A percentile compares a stretch with the other conserved stretches of the same genome.
phyloP scores from a whole-genome alignment of 352 stramenopile species.

The Globisporangium parvum region DNA sequence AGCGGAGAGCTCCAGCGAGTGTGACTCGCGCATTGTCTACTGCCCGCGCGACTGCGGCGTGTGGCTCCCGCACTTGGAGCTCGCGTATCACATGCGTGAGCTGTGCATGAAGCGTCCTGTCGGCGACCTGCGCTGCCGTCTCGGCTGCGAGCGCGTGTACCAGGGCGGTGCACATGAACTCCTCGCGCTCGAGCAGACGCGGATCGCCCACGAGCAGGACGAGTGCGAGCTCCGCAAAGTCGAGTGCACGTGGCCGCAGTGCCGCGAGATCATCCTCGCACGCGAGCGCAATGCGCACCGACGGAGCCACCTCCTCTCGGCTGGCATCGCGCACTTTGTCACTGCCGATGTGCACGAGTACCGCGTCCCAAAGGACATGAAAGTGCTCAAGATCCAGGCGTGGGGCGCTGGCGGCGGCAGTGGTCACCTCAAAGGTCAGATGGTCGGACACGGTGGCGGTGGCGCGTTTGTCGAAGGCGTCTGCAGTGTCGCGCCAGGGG shows the following conservation, averaged over 20 bases:
- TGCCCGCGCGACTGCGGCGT: slow-evolving; percentile 67
- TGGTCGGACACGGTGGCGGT: slow-evolving; percentile 46
- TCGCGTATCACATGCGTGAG: slow-evolving; percentile 49
- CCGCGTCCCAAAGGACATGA: slow-evolving; percentile 57
- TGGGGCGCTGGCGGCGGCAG: slow-evolving; percentile 71
- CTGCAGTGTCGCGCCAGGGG: slow-evolving; percentile 50
- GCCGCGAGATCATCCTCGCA: slow-evolving; percentile 36
- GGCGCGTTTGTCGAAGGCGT: slow-evolving; percentile 65
- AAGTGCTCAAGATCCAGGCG: slow-evolving; percentile 60
- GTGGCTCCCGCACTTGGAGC: slow-evolving; percentile 41
- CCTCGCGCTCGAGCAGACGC: slow-evolving; percentile 54
- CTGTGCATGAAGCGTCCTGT: slow-evolving; percentile 57
- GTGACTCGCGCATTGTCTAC: slow-evolving; percentile 39
- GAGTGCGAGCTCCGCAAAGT: slow-evolving; percentile 59
- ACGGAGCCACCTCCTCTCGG: slow-evolving; percentile 47
- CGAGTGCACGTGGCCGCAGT: slow-evolving; percentile 69
- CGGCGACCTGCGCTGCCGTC: slow-evolving; percentile 44
- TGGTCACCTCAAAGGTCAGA: slow-evolving; percentile 43
- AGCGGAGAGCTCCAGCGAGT: slow-evolving; percentile 27
- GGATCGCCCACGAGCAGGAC: slow-evolving; percentile 65
- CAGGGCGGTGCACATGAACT: slow-evolving; percentile 51
- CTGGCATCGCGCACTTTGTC: slow-evolving; percentile 54
- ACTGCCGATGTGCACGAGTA: slow-evolving; percentile 57
- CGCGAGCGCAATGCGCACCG: slow-evolving; percentile 62
- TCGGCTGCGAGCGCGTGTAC: slow-evolving; percentile 56